A percentile compares a stretch with the other conserved stretches of the same genome.
phyloP scores from a whole-genome alignment of 108 stramenopile genomes.

The Nitzschia sp. region DNA sequence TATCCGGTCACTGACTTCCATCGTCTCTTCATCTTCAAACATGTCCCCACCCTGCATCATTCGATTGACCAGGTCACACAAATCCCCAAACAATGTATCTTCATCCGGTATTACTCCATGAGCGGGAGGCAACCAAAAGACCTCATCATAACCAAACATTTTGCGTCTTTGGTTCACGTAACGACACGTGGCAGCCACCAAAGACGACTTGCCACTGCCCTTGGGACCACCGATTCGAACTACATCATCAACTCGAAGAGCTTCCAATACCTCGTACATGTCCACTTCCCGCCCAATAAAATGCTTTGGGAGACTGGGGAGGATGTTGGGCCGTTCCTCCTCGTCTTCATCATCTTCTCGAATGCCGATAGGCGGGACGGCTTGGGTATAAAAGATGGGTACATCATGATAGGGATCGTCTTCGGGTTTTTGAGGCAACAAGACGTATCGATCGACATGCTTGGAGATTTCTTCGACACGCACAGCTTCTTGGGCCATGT shows the following conservation, averaged over 20 bases:
- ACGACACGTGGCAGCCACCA: constrained; percentile 28
- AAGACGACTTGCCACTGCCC: constrained; percentile 53
- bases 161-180: constrained; percentile 28
- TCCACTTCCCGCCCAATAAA: constrained; percentile 76
- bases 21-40: constrained; percentile 28
- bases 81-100: constrained; percentile 34
- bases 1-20: constrained; percentile 34
- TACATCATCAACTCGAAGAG: constrained; percentile 39
- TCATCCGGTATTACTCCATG: constrained; percentile 27
- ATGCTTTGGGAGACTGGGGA: constrained; percentile 44
- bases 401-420: constrained; percentile 39
- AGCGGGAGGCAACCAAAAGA: constrained; percentile 32
- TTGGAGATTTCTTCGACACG: constrained; percentile 53
- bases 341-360: not conserved
- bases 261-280: constrained; percentile 55
- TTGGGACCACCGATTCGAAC: constrained; percentile 51
- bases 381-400: constrained; percentile 25
- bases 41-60: constrained; percentile 27
- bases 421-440: constrained; percentile 51
- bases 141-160: constrained; percentile 34
- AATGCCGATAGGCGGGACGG: constrained; percentile 13
- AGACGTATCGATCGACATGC: constrained; percentile 52
- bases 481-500: constrained; percentile 65
- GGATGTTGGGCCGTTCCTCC: constrained; percentile 11
- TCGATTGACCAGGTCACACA: constrained; percentile 18